These are phyloP conservation scores for Scheffersomyces lignosus DNA, from an alignment of 805 yeast species.

Conservation along the genomic window DNA sequence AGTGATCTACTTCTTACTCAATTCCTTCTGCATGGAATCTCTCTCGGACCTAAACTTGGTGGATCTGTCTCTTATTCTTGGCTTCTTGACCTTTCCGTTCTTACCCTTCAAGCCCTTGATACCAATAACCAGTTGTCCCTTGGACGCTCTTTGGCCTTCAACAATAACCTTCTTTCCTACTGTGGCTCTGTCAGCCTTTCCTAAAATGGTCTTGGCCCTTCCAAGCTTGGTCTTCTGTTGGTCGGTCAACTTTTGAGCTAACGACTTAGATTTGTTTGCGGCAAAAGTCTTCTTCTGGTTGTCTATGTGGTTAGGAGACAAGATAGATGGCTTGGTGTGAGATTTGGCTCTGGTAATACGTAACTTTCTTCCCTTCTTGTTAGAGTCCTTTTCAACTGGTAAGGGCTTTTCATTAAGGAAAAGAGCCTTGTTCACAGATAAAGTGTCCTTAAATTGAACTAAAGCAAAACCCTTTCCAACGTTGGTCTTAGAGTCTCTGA, in stretches of 20 bases:
- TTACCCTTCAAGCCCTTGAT: constrained; percentile 53
- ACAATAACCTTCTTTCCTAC: constrained; percentile 52
- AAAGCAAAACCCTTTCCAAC: constrained; percentile 97
- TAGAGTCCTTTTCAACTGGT: constrained; percentile 9
- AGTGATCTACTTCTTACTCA: constrained; percentile 4
- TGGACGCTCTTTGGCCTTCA: constrained; percentile 79
- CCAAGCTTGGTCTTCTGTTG: constrained; percentile 77
- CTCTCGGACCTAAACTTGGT: constrained; percentile 48
- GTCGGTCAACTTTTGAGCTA: constrained; percentile 45
- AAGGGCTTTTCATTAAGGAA: constrained; percentile 69
- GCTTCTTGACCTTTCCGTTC: constrained; percentile 49
- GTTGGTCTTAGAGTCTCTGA: constrained; percentile 91
- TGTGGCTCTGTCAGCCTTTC: constrained; percentile 75
- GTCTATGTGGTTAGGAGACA: constrained; percentile 46
- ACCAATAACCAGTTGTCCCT: constrained; percentile 62
- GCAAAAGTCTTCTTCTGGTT: constrained; percentile 27
- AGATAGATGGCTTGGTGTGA: constrained; percentile 38
- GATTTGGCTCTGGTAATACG: constrained; percentile 66
- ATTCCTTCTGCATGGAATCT: constrained; percentile 18
- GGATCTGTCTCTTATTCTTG: constrained; percentile 57
- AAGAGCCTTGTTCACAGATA: constrained; percentile 79
- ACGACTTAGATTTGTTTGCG: constrained; percentile 18
- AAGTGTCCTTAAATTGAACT: constrained; percentile 77
- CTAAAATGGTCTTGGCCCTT: constrained; percentile 71
- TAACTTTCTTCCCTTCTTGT: constrained; percentile 54